A percentile compares a stretch with the other conserved stretches of the same genome.
These are phyloP conservation scores for Closterium sp. DNA, from an alignment of 139 green algal genomes.

Conservation along the genomic window DNA sequence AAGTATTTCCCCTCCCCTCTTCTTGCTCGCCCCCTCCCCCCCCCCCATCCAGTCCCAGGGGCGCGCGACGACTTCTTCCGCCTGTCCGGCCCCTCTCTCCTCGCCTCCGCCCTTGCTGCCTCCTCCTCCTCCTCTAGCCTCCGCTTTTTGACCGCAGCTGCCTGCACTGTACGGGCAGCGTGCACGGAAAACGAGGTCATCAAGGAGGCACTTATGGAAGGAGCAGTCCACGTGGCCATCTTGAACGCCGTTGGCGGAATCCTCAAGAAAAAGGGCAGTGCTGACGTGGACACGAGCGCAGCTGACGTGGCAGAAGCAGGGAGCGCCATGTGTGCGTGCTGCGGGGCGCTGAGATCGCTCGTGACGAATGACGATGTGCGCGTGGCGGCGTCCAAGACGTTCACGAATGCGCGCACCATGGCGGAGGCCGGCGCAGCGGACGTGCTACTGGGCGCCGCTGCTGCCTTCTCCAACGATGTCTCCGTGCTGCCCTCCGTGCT, in stretches of 20 bases:
- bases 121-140: neutral
- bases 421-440: conserved; percentile 32
- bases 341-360: neutral
- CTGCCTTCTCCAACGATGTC: neutral
- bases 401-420: conserved; percentile 12
- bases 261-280: neutral
- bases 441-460: neutral
- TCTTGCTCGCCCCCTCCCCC: too few species aligned
- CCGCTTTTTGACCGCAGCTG: neutral
- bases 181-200: neutral
- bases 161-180: neutral
- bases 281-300: neutral
- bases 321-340: neutral
- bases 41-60: neutral
- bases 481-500: neutral
- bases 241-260: neutral
- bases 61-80: neutral
- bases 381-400: conserved; percentile 15
- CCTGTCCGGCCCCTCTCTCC: neutral
- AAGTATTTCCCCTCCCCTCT: too few species aligned
- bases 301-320: neutral
- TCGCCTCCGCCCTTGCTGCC: neutral
- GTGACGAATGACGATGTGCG: conserved; percentile 11
- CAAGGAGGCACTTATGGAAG: conserved; percentile 30
- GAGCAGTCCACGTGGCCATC: neutral